Conservation (phyloP, 116 monocot species). For the Zostera marina region DNA sequence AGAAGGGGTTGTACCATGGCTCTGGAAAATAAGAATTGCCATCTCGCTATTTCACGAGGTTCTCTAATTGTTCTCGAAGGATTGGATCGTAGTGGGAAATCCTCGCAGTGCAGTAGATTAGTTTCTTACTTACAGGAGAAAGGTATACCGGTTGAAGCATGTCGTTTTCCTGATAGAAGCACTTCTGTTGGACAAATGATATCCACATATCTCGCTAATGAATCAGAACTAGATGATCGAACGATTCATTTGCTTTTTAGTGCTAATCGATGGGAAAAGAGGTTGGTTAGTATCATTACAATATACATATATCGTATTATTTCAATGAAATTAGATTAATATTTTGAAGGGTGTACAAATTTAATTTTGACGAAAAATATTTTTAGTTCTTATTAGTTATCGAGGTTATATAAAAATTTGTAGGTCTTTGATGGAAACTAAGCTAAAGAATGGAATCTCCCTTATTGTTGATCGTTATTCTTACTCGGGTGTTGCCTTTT, state of each 20-base stretch:
- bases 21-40: constrained; percentile 26
- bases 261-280: constrained; percentile 98
- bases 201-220: constrained; percentile 75
- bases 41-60: constrained; percentile 25
- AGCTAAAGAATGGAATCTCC: constrained; percentile 61
- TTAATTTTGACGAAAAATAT: too few species aligned
- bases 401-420: not conserved
- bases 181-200: constrained; percentile 70
- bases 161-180: constrained; percentile 72
- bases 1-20: constrained; percentile 7
- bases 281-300: constrained; percentile 39
- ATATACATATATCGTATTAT: not conserved
- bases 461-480: constrained; percentile 83
- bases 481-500: constrained; percentile 90
- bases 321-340: not conserved
- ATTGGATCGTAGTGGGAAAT: constrained; percentile 83
- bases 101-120: constrained; percentile 53
- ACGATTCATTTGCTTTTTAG: constrained; percentile 83
- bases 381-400: not conserved
- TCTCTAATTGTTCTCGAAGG: constrained; percentile 89
- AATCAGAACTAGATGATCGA: constrained; percentile 62
- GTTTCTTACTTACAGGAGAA: constrained; percentile 40
- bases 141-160: constrained; percentile 57
- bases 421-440: constrained; percentile 79
- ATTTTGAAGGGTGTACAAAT: too few species aligned